These are phyloP conservation scores for Talaromyces borbonicus DNA, from an alignment of 495 filamentous ascomycete species.

Conservation along the genomic window DNA sequence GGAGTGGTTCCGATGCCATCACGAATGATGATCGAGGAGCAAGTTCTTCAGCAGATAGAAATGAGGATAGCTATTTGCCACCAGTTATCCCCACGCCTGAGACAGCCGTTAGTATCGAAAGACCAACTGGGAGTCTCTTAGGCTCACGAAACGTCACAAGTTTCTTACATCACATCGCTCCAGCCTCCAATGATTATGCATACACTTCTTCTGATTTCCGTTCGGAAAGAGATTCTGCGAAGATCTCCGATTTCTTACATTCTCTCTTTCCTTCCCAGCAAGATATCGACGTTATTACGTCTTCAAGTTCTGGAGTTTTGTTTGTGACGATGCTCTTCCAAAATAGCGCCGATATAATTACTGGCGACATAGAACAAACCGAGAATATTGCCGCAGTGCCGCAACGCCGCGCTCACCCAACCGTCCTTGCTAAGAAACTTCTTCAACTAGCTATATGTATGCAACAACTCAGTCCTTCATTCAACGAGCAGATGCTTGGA, in stretches of 20 bases:
- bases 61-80: no score
- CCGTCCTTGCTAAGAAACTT: slow-evolving; percentile 8
- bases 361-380: neutral
- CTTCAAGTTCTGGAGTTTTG: neutral
- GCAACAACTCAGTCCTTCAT: no score
- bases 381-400: neutral
- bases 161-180: neutral
- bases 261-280: neutral
- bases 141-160: slow-evolving; percentile 1
- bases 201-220: neutral
- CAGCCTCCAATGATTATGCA: neutral
- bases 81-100: no score
- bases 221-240: no score
- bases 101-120: no score
- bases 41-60: no score
- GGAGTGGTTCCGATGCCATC: no score
- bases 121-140: no score
- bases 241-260: neutral
- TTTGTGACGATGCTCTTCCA: neutral
- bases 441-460: slow-evolving; percentile 13
- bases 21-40: no score
- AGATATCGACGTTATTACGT: neutral
- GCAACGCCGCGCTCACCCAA: slow-evolving; percentile 8
- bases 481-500: slow-evolving; percentile 3
- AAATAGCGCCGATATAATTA: neutral